A percentile compares a stretch with the other conserved stretches of the same genome.
These are phyloP conservation scores for Sistotremastrum suecicum DNA, from an alignment of 768 basidiomycete species.

Conservation along the genomic window DNA sequence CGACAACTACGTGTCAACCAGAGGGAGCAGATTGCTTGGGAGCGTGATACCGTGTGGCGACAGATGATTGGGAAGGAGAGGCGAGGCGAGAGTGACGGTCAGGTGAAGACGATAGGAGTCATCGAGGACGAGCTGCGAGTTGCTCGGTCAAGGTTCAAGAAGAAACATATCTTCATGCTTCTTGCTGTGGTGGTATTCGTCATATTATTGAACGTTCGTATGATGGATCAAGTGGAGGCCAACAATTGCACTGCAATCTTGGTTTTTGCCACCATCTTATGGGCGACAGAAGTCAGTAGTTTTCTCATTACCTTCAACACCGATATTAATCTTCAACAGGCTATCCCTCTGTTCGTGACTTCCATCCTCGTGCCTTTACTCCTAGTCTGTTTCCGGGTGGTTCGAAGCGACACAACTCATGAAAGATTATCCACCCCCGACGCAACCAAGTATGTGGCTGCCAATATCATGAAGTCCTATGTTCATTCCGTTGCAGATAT, in stretches of 20 bases:
- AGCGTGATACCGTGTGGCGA: slow-evolving; percentile 94
- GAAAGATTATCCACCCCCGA: slow-evolving; percentile 38
- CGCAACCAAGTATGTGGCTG: slow-evolving; percentile 61
- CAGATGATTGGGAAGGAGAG: slow-evolving; percentile 84
- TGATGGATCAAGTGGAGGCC: slow-evolving; percentile 52
- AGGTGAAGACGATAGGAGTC: slow-evolving; percentile 27
- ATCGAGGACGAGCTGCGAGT: slow-evolving; percentile 31
- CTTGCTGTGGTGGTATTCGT: slow-evolving; percentile 46
- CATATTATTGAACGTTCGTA: slow-evolving; percentile 41
- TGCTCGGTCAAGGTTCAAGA: slow-evolving; percentile 52
- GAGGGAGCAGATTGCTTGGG: slow-evolving; percentile 91
- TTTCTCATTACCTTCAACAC: not conserved
- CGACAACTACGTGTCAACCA: slow-evolving; percentile 79
- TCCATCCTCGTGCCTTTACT: slow-evolving; percentile 81
- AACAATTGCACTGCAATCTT: slow-evolving; percentile 87
- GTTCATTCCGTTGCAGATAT: slow-evolving; percentile 34
- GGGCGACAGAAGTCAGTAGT: slow-evolving; percentile 81
- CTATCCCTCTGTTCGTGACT: slow-evolving; percentile 95
- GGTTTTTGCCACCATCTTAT: slow-evolving; percentile 79
- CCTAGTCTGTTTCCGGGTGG: slow-evolving; percentile 70
- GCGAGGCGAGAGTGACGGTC: slow-evolving; percentile 35
- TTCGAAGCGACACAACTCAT: slow-evolving; percentile 44
- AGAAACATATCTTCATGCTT: slow-evolving; percentile 41
- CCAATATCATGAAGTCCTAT: not conserved
- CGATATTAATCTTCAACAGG: slow-evolving; percentile 29